Evolutionary conservation across 2,329 filamentous ascomycete genomes (phyloP).

Genomic region (Alternaria brassicae): DNA sequence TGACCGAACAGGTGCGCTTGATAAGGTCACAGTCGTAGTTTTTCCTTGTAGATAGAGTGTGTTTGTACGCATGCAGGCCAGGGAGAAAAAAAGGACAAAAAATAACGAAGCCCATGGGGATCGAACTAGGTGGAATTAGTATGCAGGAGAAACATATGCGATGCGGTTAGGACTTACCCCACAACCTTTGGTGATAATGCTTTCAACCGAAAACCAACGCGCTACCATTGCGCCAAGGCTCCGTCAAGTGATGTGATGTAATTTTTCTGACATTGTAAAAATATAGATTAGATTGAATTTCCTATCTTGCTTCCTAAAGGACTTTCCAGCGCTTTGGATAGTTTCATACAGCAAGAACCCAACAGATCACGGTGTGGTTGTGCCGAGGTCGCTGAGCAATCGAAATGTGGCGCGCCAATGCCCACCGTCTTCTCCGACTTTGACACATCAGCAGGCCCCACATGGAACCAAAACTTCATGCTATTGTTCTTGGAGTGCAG

Average conservation of each 20-base stretch:
- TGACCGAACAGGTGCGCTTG: too few species aligned
- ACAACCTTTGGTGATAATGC: slow-evolving; percentile 36
- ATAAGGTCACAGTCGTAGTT: too few species aligned
- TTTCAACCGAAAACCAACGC: slow-evolving; percentile 37
- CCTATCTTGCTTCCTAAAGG: neutral
- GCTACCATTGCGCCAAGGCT: slow-evolving; percentile 40
- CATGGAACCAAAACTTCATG: neutral
- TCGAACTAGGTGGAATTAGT: too few species aligned
- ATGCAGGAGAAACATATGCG: too few species aligned
- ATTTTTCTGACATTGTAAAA: neutral
- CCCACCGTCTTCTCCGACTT: neutral
- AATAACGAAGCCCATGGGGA: slow-evolving; percentile 32
- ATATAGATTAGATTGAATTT: too few species aligned
- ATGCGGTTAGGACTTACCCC: too few species aligned
- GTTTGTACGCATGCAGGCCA: too few species aligned
- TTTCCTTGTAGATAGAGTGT: too few species aligned
- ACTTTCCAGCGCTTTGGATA: neutral
- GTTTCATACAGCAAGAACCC: neutral
- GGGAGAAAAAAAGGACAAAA: too few species aligned
- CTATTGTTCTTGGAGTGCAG: neutral
- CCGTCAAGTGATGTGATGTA: slow-evolving; percentile 12
- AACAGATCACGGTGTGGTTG: neutral
- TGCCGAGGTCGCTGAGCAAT: neutral
- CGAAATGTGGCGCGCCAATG: neutral
- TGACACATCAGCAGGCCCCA: neutral